Percentiles rank a stretch among this genome's conserved stretches.
phyloP scores from a whole-genome alignment of 345 rosid species.

The Angophora floribunda region DNA sequence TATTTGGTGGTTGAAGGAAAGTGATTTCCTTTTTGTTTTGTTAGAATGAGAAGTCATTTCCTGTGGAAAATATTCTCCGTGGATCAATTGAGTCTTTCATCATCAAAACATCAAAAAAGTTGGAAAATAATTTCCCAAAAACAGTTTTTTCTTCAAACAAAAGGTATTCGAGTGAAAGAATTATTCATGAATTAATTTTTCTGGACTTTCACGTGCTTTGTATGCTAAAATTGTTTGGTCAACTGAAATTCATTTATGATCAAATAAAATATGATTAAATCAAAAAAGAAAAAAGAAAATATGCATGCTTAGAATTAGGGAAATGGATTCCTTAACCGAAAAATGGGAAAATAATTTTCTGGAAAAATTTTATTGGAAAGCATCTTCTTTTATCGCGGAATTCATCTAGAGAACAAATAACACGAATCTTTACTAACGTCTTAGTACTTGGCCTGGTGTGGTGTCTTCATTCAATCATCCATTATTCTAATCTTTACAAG shows the following conservation, averaged over 20 bases:
- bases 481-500: not conserved
- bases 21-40: not conserved
- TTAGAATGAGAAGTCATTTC: not conserved
- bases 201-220: not conserved
- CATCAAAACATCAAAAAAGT: not conserved
- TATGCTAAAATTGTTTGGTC: not conserved
- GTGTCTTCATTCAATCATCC: not conserved
- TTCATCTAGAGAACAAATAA: not conserved
- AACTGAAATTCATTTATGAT: not conserved
- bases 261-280: too few species aligned
- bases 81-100: not conserved
- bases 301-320: not conserved
- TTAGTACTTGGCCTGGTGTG: not conserved
- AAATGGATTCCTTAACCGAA: not conserved
- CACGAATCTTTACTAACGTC: not conserved
- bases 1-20: not conserved
- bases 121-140: not conserved
- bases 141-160: too few species aligned
- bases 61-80: rapidly evolving
- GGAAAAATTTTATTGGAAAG: rapidly evolving
- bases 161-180: not conserved
- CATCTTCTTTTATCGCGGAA: not conserved
- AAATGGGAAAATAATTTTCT: not conserved
- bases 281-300: too few species aligned
- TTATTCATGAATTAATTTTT: not conserved